phyloP scores from a whole-genome alignment of 2,329 filamentous ascomycete species.

The Colletotrichum orchidophilum region DNA sequence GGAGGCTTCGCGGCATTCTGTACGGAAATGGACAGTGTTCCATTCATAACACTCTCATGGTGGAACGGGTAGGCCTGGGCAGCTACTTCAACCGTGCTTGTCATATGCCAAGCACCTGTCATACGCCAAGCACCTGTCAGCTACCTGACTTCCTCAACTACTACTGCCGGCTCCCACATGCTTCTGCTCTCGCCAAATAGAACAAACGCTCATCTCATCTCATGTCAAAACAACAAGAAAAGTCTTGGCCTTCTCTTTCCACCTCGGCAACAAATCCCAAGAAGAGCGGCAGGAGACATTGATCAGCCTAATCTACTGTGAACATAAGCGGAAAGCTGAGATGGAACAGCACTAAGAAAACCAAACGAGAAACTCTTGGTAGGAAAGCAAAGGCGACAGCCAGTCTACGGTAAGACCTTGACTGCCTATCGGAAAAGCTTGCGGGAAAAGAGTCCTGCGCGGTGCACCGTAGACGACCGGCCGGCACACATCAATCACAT shows the following conservation, averaged over 20 bases:
- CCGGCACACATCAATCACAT: slow-evolving; percentile 1
- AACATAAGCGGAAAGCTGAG: not conserved
- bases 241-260: not conserved
- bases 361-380: not conserved
- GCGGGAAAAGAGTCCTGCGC: not conserved
- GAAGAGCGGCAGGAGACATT: not conserved
- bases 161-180: not conserved
- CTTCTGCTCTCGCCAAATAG: too few species aligned
- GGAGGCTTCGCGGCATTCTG: not conserved
- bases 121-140: not conserved
- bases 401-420: not conserved
- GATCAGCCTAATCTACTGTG: not conserved
- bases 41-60: not conserved
- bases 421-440: not conserved
- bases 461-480: too few species aligned
- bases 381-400: not conserved
- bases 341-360: not conserved
- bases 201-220: not conserved
- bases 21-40: not conserved
- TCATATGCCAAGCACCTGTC: not conserved
- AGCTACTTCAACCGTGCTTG: not conserved
- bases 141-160: not conserved
- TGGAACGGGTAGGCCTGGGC: too few species aligned
- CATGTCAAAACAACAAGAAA: not conserved
- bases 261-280: not conserved